These are phyloP conservation scores for Auricularia auricula-judae DNA, from an alignment of 768 basidiomycete genomes.

Conservation along the genomic window DNA sequence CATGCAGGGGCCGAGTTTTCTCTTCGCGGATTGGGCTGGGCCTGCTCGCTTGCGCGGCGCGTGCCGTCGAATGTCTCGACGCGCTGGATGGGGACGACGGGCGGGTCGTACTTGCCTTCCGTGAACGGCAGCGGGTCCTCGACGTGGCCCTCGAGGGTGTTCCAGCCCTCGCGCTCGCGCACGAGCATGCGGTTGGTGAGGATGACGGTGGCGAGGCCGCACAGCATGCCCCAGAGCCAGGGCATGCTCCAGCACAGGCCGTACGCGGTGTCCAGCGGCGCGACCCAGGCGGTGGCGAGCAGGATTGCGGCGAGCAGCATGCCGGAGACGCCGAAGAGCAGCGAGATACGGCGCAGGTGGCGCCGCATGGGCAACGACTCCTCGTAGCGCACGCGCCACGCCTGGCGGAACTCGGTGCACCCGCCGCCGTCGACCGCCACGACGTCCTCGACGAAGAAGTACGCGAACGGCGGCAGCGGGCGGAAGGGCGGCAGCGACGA, in stretches of 20 bases:
- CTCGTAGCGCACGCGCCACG: slow-evolving; percentile 22
- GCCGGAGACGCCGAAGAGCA: slow-evolving; percentile 17
- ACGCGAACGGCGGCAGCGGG: slow-evolving; percentile 18
- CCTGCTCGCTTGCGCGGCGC: too few species aligned
- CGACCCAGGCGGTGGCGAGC: slow-evolving; percentile 16
- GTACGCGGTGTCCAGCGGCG: slow-evolving; percentile 16
- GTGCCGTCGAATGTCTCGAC: not conserved
- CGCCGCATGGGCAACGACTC: slow-evolving; percentile 17
- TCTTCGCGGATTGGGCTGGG: too few species aligned
- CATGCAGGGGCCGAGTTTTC: too few species aligned
- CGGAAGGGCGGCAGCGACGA: slow-evolving; percentile 18
- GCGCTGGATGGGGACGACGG: not conserved
- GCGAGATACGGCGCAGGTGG: slow-evolving; percentile 14
- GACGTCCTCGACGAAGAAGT: slow-evolving; percentile 21
- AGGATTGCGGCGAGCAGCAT: slow-evolving; percentile 12
- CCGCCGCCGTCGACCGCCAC: slow-evolving; percentile 23
- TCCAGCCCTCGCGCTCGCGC: not conserved
- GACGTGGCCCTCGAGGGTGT: not conserved
- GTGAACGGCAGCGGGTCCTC: not conserved
- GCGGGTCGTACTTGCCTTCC: not conserved
- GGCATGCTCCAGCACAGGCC: slow-evolving; percentile 19
- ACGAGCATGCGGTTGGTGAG: slow-evolving; percentile 7
- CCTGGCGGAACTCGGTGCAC: slow-evolving; percentile 21
- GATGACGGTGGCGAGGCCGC: slow-evolving; percentile 7
- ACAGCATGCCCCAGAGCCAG: slow-evolving; percentile 20